A percentile compares a stretch with the other conserved stretches of the same genome.
These are phyloP conservation scores for Phytophthora macrochlamydospora DNA, from an alignment of 352 stramenopile genomes.

Conservation along the genomic window DNA sequence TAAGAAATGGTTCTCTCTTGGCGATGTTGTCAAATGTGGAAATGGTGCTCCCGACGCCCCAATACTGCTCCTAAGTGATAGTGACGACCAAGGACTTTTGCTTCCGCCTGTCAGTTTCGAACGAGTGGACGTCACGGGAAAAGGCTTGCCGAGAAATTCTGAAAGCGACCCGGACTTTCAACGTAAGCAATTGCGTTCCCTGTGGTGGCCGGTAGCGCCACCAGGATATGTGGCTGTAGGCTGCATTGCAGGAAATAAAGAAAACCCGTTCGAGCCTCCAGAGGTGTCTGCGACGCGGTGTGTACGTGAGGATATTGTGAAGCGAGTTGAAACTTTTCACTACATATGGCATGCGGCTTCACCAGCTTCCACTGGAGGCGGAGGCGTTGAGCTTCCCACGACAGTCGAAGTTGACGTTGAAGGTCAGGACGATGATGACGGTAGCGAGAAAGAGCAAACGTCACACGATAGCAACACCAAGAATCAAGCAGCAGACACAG, in stretches of 20 bases:
- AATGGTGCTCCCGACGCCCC: slow-evolving; percentile 62
- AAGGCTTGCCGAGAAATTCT: slow-evolving; percentile 79
- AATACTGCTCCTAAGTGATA: slow-evolving; percentile 67
- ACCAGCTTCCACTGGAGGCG: slow-evolving; percentile 32
- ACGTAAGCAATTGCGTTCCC: slow-evolving; percentile 79
- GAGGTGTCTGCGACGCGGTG: slow-evolving; percentile 57
- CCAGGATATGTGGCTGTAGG: slow-evolving; percentile 78
- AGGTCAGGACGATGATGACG: slow-evolving; percentile 22
- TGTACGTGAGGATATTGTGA: slow-evolving; percentile 81
- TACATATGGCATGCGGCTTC: slow-evolving; percentile 64
- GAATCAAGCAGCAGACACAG: slow-evolving; percentile 43
- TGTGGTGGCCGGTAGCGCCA: slow-evolving; percentile 86
- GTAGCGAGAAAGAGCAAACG: slow-evolving; percentile 9
- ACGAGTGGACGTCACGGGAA: slow-evolving; percentile 82
- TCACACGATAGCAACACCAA: slow-evolving; percentile 17
- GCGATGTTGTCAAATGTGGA: slow-evolving; percentile 71
- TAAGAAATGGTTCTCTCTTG: slow-evolving; percentile 70
- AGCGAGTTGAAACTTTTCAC: slow-evolving; percentile 56
- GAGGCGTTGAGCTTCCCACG: slow-evolving; percentile 34
- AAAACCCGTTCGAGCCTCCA: slow-evolving; percentile 78
- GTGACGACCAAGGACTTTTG: slow-evolving; percentile 47
- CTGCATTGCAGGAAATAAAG: slow-evolving; percentile 80
- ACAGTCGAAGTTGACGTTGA: slow-evolving; percentile 43
- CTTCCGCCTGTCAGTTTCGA: slow-evolving; percentile 76
- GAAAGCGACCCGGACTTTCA: slow-evolving; percentile 77